phyloP scores from a whole-genome alignment of 2,329 filamentous ascomycete species.

The Fusarium paranaense region DNA sequence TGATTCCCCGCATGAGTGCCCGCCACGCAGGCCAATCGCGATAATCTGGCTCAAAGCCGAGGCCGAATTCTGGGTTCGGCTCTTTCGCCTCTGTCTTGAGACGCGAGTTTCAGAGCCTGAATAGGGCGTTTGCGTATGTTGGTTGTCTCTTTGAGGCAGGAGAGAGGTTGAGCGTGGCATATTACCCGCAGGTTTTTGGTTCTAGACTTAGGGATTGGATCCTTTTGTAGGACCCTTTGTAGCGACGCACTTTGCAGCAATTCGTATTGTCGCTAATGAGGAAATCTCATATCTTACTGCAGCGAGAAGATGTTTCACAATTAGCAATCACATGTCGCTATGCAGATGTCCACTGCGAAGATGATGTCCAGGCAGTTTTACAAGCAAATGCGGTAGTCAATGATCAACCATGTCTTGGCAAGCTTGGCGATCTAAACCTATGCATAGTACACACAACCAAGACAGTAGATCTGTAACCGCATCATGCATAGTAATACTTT shows the following conservation, averaged over 20 bases:
- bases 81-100: not conserved
- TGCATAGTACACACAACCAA: not conserved
- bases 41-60: slow-evolving; percentile 14
- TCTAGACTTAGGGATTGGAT: not conserved
- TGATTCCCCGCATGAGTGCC: slow-evolving; percentile 2
- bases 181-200: not conserved
- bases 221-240: not conserved
- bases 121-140: not conserved
- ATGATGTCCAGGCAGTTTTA: not conserved
- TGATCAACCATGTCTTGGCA: not conserved
- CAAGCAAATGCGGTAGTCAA: not conserved
- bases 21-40: slow-evolving; percentile 12
- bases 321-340: not conserved
- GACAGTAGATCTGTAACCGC: not conserved
- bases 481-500: not conserved
- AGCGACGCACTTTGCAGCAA: too few species aligned
- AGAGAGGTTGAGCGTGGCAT: not conserved
- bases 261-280: not conserved
- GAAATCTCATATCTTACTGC: not conserved
- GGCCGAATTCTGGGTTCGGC: slow-evolving; percentile 12
- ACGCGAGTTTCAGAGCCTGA: not conserved
- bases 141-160: not conserved
- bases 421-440: not conserved
- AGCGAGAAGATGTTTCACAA: not conserved
- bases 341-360: not conserved